Evolutionary conservation across 352 stramenopile genomes (phyloP), one percentile per base, ranked within the genome.

Genomic region (Phytophthora kernoviae): DNA sequence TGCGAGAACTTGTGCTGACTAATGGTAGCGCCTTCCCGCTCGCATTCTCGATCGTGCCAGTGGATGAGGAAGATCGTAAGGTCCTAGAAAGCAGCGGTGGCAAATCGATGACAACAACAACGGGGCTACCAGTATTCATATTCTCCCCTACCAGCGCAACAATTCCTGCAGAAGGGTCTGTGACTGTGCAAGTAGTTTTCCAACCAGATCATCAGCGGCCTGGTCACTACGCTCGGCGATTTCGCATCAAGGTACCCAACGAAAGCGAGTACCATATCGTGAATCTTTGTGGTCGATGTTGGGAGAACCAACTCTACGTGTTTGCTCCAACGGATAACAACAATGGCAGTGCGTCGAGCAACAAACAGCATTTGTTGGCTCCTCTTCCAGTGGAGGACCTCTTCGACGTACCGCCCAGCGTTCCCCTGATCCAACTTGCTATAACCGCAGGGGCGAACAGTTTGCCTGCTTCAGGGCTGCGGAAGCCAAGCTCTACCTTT

Each of bases 241-340:
- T 77, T 32, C 73, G 76, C 6, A 77, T 96, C 33, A 68, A 87
- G 43, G 84, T 93, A 1, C 83, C 87, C 0, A 93, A 93, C 53
- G 80, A 92, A 45, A 81, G 66, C 4, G 84, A 96, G 42, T 70
- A 76, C 1, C 78, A 94, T 53, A 18, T 91, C 4, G 32, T 92
- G 1, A 61, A 49, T 14, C 24, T 87, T 7, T 68, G 74, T n/a
- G 83, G 81, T 1, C 73, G 81, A 0, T 92, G 84, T 58, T 93
- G 84, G 81, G 84, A 93, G 52, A 84, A 88, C 33, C 84, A 96
- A 36, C 49, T 93, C 2, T 94, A 91, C 54, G 68, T 90, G 6
- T 83, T 81, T 32, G 72, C 68, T 15, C 79, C 56, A 12, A 17
- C 22, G 15, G 10, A n/a, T 15, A n/a, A 34, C 22, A 48, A 1